Conservation (phyloP, 129 eudicot species). For the Glebionis coronaria region DNA sequence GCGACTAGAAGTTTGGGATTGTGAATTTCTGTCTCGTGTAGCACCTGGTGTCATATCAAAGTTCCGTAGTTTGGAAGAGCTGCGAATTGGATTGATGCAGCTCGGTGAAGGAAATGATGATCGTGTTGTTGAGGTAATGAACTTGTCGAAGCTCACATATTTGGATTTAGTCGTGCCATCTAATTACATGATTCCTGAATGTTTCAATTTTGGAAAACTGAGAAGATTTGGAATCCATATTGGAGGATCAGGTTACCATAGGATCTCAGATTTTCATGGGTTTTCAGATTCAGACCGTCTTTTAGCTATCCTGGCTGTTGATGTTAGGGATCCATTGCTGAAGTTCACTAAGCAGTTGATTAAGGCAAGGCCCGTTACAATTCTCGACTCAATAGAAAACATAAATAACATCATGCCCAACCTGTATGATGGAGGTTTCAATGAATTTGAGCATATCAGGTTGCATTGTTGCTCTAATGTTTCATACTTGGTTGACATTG, state of each 20-base stretch:
- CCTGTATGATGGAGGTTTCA: background rate
- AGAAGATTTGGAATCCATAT: background rate
- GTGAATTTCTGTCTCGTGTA: background rate
- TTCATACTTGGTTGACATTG: background rate
- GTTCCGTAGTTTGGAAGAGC: background rate
- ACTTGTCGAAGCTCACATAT: background rate
- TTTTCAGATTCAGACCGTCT: no score
- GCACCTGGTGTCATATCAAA: background rate
- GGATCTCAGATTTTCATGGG: no score
- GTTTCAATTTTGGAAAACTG: background rate
- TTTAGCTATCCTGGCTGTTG: background rate
- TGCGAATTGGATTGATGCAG: background rate
- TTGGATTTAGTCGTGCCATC: background rate
- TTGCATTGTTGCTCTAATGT: background rate
- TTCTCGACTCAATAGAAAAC: background rate
- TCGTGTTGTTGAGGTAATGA: background rate
- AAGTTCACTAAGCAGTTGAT: background rate
- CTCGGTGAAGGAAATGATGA: background rate
- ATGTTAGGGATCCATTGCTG: background rate
- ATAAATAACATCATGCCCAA: background rate
- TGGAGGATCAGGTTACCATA: background rate
- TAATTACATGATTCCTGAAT: background rate
- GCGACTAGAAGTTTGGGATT: background rate
- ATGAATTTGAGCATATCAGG: background rate
- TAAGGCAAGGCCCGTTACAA: background rate